phyloP scores from a whole-genome alignment of 2,329 filamentous ascomycete genomes.

The Neofusicoccum umdonicola region DNA sequence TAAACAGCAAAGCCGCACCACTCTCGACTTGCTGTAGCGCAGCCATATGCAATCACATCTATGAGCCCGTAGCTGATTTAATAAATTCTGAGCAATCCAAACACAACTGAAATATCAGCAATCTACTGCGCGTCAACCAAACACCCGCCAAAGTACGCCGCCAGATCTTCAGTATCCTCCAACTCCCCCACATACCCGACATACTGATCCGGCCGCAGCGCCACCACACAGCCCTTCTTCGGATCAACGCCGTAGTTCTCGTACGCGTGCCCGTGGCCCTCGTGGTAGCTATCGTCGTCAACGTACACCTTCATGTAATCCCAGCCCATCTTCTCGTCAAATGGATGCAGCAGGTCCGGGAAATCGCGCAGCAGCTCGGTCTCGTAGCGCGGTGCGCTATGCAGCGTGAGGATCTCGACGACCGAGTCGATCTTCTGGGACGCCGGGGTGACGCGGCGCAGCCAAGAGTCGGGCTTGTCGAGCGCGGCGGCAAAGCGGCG shows the following conservation, averaged over 20 bases:
- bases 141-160: constrained; percentile 23
- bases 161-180: constrained; percentile 32
- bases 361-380: constrained; percentile 44
- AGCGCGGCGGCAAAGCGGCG: constrained; percentile 49
- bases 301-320: constrained; percentile 47
- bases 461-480: constrained; percentile 36
- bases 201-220: constrained; percentile 67
- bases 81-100: too few species aligned
- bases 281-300: constrained; percentile 45
- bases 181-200: constrained; percentile 48
- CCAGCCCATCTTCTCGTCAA: constrained; percentile 39
- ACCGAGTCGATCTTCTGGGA: constrained; percentile 44
- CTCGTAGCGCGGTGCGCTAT: constrained; percentile 51
- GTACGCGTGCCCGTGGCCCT: constrained; percentile 49
- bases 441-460: constrained; percentile 45
- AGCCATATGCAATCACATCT: not conserved
- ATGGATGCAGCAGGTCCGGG: constrained; percentile 45
- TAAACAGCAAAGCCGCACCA: too few species aligned
- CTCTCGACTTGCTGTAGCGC: too few species aligned
- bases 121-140: constrained; percentile 6
- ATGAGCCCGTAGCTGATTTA: not conserved
- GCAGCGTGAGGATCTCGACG: constrained; percentile 62
- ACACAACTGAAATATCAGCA: too few species aligned
- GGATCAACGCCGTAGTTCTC: constrained; percentile 58
- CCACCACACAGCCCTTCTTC: constrained; percentile 56